These are phyloP conservation scores for Microsporum canis DNA, from an alignment of 2,329 filamentous ascomycete species.

Conservation along the genomic window DNA sequence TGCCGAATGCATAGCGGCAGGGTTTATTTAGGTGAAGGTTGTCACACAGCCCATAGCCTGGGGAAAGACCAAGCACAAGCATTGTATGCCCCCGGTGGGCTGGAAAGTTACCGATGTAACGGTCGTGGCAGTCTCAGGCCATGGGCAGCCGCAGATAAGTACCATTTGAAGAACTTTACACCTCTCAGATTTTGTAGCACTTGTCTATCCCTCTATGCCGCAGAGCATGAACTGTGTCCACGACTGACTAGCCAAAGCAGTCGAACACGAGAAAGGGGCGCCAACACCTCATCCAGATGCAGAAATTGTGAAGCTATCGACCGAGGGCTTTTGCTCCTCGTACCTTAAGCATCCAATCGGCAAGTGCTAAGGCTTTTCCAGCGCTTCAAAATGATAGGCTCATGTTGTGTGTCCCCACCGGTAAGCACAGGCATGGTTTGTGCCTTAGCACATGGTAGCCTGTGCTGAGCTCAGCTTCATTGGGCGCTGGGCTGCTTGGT, in stretches of 20 bases:
- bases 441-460: not conserved
- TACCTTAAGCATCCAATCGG: not conserved
- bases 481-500: not conserved
- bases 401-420: not conserved
- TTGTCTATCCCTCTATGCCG: not conserved
- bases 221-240: not conserved
- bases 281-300: not conserved
- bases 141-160: not conserved
- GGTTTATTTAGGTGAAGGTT: not conserved
- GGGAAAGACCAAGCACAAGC: conserved; percentile 5
- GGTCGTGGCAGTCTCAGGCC: not conserved
- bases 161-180: not conserved
- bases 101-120: conserved; percentile 5
- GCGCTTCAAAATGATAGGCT: not conserved
- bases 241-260: not conserved
- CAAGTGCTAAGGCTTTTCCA: not conserved
- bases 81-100: not conserved
- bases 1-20: not conserved
- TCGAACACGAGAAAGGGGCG: not conserved
- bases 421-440: not conserved
- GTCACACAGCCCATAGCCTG: conserved; percentile 4
- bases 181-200: not conserved
- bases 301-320: not conserved
- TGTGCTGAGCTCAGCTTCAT: not conserved
- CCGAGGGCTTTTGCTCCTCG: not conserved